Percentiles rank a stretch among this genome's conserved stretches.
Conservation (phyloP, 192 early-diverging fungal genomes). For the Rhizophagus sp. region DNA sequence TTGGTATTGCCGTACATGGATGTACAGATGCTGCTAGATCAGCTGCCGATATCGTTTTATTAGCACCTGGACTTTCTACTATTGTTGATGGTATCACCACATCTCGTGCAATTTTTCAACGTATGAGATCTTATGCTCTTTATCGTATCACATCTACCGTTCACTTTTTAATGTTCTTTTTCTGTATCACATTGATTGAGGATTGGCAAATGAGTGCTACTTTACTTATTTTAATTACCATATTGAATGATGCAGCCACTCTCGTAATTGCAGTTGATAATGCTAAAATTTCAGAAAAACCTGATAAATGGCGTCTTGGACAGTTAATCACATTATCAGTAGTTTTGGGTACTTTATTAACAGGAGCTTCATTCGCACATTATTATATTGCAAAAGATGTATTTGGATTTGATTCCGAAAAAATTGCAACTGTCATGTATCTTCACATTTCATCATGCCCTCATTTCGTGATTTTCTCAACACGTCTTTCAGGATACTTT, state of each 20-base stretch:
- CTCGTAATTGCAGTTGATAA: conserved; percentile 94
- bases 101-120: conserved; percentile 92
- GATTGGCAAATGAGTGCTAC: conserved; percentile 80
- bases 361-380: conserved; percentile 76
- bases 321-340: conserved; percentile 84
- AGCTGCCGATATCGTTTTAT: conserved; percentile 94
- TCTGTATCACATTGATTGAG: conserved; percentile 80
- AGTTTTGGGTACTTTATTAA: conserved; percentile 74
- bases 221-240: conserved; percentile 85
- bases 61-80: conserved; percentile 85
- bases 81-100: conserved; percentile 91
- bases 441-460: conserved; percentile 88
- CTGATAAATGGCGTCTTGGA: conserved; percentile 95
- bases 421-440: conserved; percentile 89
- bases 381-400: conserved; percentile 79
- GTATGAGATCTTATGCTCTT: conserved; percentile 90
- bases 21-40: conserved; percentile 96
- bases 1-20: conserved; percentile 95
- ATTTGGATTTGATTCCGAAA: conserved; percentile 46
- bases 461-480: conserved; percentile 96
- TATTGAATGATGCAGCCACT: conserved; percentile 91
- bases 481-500: conserved; percentile 81
- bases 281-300: conserved; percentile 82
- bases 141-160: conserved; percentile 96
- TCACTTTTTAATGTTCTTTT: conserved; percentile 96